A percentile compares a stretch with the other conserved stretches of the same genome.
phyloP scores from a whole-genome alignment of 1,284 basidiomycete genomes.

The Trametes hirsuta region DNA sequence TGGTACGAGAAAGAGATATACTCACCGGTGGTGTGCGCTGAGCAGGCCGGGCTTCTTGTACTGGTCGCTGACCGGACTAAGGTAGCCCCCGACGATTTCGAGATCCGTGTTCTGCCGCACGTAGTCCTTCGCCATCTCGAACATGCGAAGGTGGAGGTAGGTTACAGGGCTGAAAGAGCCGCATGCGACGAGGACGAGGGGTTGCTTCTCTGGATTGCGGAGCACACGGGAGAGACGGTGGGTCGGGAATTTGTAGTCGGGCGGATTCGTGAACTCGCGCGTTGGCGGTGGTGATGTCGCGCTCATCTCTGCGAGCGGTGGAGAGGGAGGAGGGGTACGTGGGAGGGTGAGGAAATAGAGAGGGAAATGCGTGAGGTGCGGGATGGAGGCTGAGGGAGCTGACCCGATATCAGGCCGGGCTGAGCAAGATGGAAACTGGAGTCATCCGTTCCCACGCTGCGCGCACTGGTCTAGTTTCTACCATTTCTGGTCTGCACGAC shows the following conservation, averaged over 20 bases:
- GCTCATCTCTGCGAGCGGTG: constrained; percentile 8
- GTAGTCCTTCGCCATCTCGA: constrained; percentile 98
- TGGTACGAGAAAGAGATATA: background rate
- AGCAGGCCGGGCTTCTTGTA: constrained; percentile 92
- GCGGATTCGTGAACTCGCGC: constrained; percentile 51
- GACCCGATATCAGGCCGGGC: constrained; percentile 6
- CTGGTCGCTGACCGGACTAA: constrained; percentile 92
- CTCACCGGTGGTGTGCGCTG: constrained; percentile 77
- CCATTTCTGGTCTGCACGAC: background rate
- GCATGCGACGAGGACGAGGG: constrained; percentile 78
- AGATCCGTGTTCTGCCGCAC: constrained; percentile 91
- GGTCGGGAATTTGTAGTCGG: constrained; percentile 66
- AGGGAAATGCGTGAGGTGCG: background rate
- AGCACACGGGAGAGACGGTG: constrained; percentile 63
- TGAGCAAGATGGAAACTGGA: constrained; percentile 15
- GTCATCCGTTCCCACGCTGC: constrained; percentile 28
- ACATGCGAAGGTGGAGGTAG: constrained; percentile 90
- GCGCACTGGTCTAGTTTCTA: background rate
- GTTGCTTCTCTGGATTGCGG: constrained; percentile 66
- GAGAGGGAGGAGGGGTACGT: background rate
- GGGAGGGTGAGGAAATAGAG: constrained; percentile 1
- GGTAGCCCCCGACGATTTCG: constrained; percentile 92
- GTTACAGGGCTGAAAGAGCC: constrained; percentile 85
- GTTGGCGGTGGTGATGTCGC: constrained; percentile 16
- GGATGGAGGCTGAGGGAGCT: constrained; percentile 6